Base-by-base conservation (phyloP, 192 early-diverging fungal genomes). In the Spizellomyces sp. region DNA sequence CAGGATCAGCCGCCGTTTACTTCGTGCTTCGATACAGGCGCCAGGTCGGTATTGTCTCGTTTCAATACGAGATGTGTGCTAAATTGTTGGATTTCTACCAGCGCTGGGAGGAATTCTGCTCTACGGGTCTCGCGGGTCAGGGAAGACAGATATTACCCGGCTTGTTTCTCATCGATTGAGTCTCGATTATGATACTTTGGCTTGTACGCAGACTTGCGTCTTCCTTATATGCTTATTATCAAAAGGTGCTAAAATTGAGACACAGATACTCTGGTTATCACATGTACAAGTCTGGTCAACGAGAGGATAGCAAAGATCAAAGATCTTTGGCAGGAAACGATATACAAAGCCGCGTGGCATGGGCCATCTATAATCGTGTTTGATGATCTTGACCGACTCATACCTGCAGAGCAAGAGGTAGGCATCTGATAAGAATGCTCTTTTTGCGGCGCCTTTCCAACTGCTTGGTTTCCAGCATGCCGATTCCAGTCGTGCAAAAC, bases 331-430 rank as follows among this genome's bases (percentile, higher is more conserved):
- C 80, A 84, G 70, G 69, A 83, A 54, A 83, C 83, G 75, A 86
- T 90, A 70, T 79, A 87, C 54, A 81, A 86, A 22, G 87, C 88
- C n/a, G 82, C 83, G 14, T 92, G 86, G 84, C 88, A 87, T 52
- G 74, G 83, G 5, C 93, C 93, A n/a, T 85, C 84, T 48, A 77
- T 93, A 14, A 58, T 94, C 9, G 77, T 93, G 21, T 84, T 93
- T 54, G 93, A 94, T 62, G 87, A 93, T 64, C 67, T 94, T 45
- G 93, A 94, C 73, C 75, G 84, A 10, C 69, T 94, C 42, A 82
- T 90, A 22, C 90, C 90, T 9, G 88, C 89, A 0, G 89, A 90
- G 68, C 84, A 91, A 17, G 92, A 91, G 78, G 87, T 90, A 75
- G 47, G 68, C 62, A 6, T 56, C n/a, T 56, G 27, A 36, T 36